Base-by-base conservation (phyloP, 148 eudicot genomes). In the Silene conica region DNA sequence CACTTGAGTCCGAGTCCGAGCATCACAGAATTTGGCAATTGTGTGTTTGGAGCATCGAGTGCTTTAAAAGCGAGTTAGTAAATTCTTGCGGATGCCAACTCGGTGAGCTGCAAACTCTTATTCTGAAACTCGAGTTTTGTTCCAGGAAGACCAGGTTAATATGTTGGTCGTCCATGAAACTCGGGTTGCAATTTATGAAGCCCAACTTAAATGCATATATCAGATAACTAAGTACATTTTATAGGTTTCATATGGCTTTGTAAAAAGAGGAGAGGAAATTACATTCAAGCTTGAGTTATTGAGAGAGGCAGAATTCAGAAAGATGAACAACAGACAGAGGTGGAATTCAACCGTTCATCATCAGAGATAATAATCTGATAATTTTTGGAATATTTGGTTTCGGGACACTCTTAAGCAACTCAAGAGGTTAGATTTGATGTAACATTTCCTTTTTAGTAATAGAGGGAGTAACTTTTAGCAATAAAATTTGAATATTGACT, bases 161-260 rank as follows among this genome's bases (percentile, higher is more conserved):
- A 86, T 94, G 70, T 89, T 94, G 69, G 97, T 83, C 73, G 93
- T 94, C 52, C 97, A 94, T 63, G 98, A 94, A 77, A 88, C 97
- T 25, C 98, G 89, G 74, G 85, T 94, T 74, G 95, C 96, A 18
- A 85, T 94, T 46, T 94, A 82, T 85, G 98, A 94, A 76, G 81
- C 98, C 66, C 83, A 90, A 73, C 85, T 94, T 11, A 89, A 92
- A 46, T 89, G 91, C 62, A 79, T 38, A 38, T 6, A 38, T 8
- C 43, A 38, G 43, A 6, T 38, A 38, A 9, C 43, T 38, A 31
- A 31, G 28, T 26, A 26, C 28, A 26, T 26, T 26, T 26, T 26
- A 26, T 26, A 26, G 28, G 28, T 26, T 26, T 26, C 1, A 26
- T 26, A 26, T 26, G 28, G 28, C 28, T 26, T 26, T 26, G 28